Evolutionary conservation across 192 early-diverging fungal genomes (phyloP).

Genomic region (Rhizophagus prolifer): DNA sequence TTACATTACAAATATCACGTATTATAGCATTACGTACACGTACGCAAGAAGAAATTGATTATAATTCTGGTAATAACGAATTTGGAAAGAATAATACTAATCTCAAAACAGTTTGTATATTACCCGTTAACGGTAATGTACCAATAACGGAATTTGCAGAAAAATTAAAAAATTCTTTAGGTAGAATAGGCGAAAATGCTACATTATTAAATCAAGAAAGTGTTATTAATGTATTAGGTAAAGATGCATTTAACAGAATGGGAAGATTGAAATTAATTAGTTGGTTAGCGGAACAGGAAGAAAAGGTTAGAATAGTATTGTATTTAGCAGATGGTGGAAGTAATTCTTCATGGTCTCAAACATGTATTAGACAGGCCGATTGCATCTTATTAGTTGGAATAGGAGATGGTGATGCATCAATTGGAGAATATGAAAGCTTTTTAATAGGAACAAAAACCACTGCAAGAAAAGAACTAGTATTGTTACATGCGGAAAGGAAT

Average conservation of each 20-base stretch:
- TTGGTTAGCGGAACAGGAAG: conserved; percentile 96
- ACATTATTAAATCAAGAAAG: conserved; percentile 79
- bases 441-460: conserved; percentile 95
- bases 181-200: conserved; percentile 66
- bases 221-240: conserved; percentile 79
- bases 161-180: conserved; percentile 71
- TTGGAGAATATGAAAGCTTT: conserved; percentile 91
- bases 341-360: conserved; percentile 89
- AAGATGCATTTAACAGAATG: conserved; percentile 87
- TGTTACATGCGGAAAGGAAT: conserved; percentile 78
- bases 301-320: conserved; percentile 79
- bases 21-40: conserved; percentile 78
- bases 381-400: conserved; percentile 93
- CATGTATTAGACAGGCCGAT: conserved; percentile 93
- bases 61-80: conserved; percentile 33
- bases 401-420: conserved; percentile 82
- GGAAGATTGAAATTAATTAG: conserved; percentile 89
- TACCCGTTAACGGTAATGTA: conserved; percentile 81
- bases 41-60: conserved; percentile 40
- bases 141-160: conserved; percentile 89
- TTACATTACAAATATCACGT: conserved; percentile 88
- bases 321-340: conserved; percentile 95
- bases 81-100: conserved; percentile 86
- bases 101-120: conserved; percentile 89
- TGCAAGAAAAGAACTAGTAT: conserved; percentile 94